phyloP scores from a whole-genome alignment of 2,329 filamentous ascomycete species.

The Mycosphaerelloides madeirae region DNA sequence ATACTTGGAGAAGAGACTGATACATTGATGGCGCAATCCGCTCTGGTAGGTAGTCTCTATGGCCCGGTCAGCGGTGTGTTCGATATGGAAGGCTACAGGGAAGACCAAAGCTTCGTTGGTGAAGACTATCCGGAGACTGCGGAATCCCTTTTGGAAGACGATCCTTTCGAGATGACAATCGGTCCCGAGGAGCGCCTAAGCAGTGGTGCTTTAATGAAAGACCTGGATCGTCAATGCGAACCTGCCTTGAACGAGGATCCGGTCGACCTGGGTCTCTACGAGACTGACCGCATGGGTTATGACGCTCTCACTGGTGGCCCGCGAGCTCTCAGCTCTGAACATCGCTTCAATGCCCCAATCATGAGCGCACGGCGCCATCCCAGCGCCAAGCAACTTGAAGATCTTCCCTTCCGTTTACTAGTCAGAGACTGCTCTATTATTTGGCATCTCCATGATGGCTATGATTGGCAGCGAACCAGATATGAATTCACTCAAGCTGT shows the following conservation, averaged over 20 bases:
- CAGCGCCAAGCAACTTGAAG: neutral
- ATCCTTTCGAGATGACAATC: constrained; percentile 35
- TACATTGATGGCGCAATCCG: constrained; percentile 35
- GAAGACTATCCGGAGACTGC: constrained; percentile 27
- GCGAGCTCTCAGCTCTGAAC: constrained; percentile 24
- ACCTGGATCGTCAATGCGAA: constrained; percentile 28
- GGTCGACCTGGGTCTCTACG: constrained; percentile 26
- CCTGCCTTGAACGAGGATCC: constrained; percentile 14
- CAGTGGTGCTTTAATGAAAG: constrained; percentile 29
- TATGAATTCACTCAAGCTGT: constrained; percentile 84
- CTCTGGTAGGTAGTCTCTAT: constrained; percentile 31
- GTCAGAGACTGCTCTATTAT: constrained; percentile 88
- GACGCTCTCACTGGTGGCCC: constrained; percentile 28
- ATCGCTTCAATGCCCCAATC: constrained; percentile 31
- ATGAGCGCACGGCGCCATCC: neutral
- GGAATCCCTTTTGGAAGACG: constrained; percentile 35
- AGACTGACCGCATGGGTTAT: constrained; percentile 32
- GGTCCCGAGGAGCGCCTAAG: constrained; percentile 27
- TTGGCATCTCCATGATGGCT: constrained; percentile 97
- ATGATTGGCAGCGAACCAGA: constrained; percentile 87
- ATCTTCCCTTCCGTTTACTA: constrained; percentile 61
- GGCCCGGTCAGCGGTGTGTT: constrained; percentile 30
- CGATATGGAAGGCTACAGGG: constrained; percentile 20
- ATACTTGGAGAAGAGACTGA: constrained; percentile 28
- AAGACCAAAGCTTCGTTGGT: constrained; percentile 15